These are phyloP conservation scores for Emergomyces pasteurianus DNA, from an alignment of 2,329 filamentous ascomycete genomes.

Conservation along the genomic window DNA sequence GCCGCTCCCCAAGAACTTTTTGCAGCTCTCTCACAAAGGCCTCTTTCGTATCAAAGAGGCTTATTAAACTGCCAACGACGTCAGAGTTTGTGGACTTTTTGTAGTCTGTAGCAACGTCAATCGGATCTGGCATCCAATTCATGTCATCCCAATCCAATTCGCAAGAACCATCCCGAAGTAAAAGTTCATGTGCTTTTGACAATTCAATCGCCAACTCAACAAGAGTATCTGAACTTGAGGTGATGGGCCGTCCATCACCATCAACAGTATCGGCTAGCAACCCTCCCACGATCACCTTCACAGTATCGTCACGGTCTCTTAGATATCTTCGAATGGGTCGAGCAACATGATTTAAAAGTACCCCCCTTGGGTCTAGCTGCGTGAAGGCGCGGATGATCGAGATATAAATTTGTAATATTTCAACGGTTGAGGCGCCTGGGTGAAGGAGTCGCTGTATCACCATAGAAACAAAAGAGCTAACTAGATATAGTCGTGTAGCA, in stretches of 20 bases:
- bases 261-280: slow-evolving; percentile 45
- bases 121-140: slow-evolving; percentile 83
- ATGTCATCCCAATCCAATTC: slow-evolving; percentile 86
- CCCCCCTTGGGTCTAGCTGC: slow-evolving; percentile 51
- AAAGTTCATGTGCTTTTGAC: slow-evolving; percentile 29
- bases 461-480: slow-evolving; percentile 41
- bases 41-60: slow-evolving; percentile 77
- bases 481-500: slow-evolving; percentile 43
- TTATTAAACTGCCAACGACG: slow-evolving; percentile 81
- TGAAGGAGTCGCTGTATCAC: slow-evolving; percentile 46
- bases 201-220: slow-evolving; percentile 45
- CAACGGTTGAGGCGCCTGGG: slow-evolving; percentile 52
- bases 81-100: slow-evolving; percentile 80
- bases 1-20: slow-evolving; percentile 70
- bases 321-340: slow-evolving; percentile 52
- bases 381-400: slow-evolving; percentile 54
- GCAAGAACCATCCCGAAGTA: slow-evolving; percentile 38
- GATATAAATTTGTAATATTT: slow-evolving; percentile 57
- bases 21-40: slow-evolving; percentile 92
- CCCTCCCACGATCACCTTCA: slow-evolving; percentile 52
- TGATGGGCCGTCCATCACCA: slow-evolving; percentile 19
- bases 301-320: slow-evolving; percentile 52
- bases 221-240: slow-evolving; percentile 30
- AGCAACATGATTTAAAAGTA: slow-evolving; percentile 55
- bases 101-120: slow-evolving; percentile 87